Evolutionary conservation across 2,329 filamentous ascomycete genomes (phyloP), one percentile per base, ranked within the genome.

Genomic region (Nemania diffusa): DNA sequence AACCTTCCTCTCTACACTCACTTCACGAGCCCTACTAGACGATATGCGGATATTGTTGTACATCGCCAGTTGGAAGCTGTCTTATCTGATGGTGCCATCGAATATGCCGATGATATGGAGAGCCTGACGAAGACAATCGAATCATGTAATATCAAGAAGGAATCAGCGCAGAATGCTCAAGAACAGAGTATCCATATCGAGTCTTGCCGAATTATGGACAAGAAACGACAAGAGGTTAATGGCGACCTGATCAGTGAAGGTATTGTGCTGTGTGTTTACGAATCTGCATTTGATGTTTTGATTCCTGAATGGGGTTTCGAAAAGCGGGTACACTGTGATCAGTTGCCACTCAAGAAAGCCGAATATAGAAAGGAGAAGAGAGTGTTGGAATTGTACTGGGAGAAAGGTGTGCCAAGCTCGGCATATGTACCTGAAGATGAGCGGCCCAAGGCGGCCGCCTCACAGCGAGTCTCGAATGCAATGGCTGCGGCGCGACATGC

Each of bases 181-280:
- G 96, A 99, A 80, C 96, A 99, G 83, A 98, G 96, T 80, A 94
- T 99, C 57, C 96, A 99, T 82, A 97, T 99, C 71, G 96, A 98
- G 79, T 93, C 95, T 5, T 99, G 96, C 85, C 92, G 96, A 73
- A 91, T 90, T 75, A 97, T 99, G 92, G 94, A 98, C 82, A 94
- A 92, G 83, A 92, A 91, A 80, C 90, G 92, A 72, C 90, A 93
- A 78, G 92, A 97, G 73, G 87, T 90, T 73, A 94, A 95, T 71
- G 94, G 93, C 55, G 96, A 99, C 72, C 87, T 99, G 61, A 94
- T 99, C 78, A 94, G 92, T 75, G 95, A 98, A 79, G 96, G 96
- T 73, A 95, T 99, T 74, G 94, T 99, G 56, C 87, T 99, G 63
- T 97, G 93, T 78, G 96, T 99, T 34, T 99, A 99, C 80, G 96